Evolutionary conservation across 2,329 filamentous ascomycete genomes (phyloP).

Genomic region (Aureobasidium mangrovei): DNA sequence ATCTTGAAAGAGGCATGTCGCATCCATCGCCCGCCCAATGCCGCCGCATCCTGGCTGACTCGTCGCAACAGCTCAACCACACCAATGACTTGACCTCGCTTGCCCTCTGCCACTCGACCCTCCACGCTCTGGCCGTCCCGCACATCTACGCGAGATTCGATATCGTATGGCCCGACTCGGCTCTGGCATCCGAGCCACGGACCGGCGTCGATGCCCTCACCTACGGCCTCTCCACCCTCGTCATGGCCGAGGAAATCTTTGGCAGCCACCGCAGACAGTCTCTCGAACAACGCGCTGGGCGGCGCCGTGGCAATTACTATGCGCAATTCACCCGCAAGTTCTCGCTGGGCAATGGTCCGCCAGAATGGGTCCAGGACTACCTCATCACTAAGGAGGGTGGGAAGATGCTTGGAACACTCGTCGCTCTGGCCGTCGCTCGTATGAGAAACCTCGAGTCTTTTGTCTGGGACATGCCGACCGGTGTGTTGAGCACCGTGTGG

Average conservation of each 20-base stretch:
- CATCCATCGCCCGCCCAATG: conserved; percentile 31
- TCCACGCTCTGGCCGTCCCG: conserved; percentile 66
- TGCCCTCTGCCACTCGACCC: conserved; percentile 66
- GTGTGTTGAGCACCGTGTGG: conserved; percentile 72
- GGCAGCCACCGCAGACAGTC: conserved; percentile 24
- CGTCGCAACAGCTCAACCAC: conserved; percentile 54
- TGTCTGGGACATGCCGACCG: conserved; percentile 84
- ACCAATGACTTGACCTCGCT: conserved; percentile 75
- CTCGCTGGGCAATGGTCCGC: conserved; percentile 71
- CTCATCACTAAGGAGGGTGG: conserved; percentile 73
- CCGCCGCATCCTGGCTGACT: conserved; percentile 12
- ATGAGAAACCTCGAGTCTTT: conserved; percentile 79
- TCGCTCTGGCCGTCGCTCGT: conserved; percentile 67
- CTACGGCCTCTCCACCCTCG: conserved; percentile 70
- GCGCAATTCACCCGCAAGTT: conserved; percentile 74
- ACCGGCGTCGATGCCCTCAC: conserved; percentile 74
- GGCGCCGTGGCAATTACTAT: conserved; percentile 62
- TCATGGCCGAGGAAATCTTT: conserved; percentile 61
- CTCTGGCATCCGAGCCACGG: conserved; percentile 53
- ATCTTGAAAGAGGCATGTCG: conserved; percentile 70
- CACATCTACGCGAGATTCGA: conserved; percentile 80
- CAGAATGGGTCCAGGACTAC: conserved; percentile 68
- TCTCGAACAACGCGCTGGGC: conserved; percentile 17
- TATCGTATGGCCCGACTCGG: conserved; percentile 76
- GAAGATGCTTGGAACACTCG: conserved; percentile 80